A percentile compares a stretch with the other conserved stretches of the same genome.
Evolutionary conservation across 495 filamentous ascomycete species (phyloP).

Genomic region (Platismatia glauca): DNA sequence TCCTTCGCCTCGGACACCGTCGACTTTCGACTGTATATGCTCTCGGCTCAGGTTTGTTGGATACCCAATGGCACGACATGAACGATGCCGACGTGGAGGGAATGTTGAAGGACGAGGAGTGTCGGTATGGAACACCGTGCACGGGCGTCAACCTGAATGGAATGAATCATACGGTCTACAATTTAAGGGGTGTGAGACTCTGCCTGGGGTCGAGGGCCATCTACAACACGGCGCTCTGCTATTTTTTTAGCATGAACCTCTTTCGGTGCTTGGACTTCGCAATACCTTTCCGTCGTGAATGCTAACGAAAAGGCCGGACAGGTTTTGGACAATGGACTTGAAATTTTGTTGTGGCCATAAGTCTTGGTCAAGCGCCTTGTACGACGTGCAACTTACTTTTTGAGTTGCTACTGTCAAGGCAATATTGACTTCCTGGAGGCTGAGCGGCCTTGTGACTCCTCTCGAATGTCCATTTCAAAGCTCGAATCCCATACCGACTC

Average conservation of each 20-base stretch:
- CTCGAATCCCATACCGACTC: no score
- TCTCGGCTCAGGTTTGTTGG: not conserved
- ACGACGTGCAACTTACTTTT: constrained; percentile 12
- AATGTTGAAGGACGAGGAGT: not conserved
- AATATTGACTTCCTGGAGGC: constrained; percentile 31
- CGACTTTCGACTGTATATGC: not conserved
- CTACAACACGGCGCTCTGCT: not conserved
- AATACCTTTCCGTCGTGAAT: constrained; percentile 30
- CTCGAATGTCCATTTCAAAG: no score
- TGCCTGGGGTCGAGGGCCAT: not conserved
- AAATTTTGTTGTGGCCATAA: constrained; percentile 25
- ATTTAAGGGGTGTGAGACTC: not conserved
- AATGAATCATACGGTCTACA: not conserved
- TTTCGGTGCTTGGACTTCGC: not conserved
- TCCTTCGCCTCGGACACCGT: not conserved
- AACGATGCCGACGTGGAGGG: not conserved
- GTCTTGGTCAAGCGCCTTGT: constrained; percentile 23
- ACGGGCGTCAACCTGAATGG: not conserved
- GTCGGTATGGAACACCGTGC: not conserved
- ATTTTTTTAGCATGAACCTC: not conserved
- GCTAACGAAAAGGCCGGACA: constrained; percentile 35
- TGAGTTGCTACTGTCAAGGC: constrained; percentile 30
- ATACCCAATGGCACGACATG: not conserved
- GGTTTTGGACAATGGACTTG: constrained; percentile 24
- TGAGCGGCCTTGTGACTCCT: constrained; percentile 31